Evolutionary conservation across 345 rosid species (phyloP).

Genomic region (Syzygium jambos): DNA sequence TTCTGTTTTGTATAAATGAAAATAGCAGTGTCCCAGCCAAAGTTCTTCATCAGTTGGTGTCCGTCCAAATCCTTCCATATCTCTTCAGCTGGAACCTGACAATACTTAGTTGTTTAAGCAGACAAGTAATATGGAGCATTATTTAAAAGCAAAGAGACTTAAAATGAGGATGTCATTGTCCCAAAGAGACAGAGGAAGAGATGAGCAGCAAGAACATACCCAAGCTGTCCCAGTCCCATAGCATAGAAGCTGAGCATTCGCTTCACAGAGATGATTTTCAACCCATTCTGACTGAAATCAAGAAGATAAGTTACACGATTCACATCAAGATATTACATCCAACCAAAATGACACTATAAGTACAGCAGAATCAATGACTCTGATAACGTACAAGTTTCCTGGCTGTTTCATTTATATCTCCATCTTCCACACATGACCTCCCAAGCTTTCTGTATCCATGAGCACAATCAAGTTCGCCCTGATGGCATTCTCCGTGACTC

Average conservation of each 20-base stretch:
- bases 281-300: conserved; percentile 45
- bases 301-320: background rate
- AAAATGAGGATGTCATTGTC: background rate
- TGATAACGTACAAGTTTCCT: conserved; percentile 57
- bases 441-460: conserved; percentile 53
- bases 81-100: conserved; percentile 52
- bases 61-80: conserved; percentile 47
- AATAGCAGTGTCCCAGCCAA: conserved; percentile 25
- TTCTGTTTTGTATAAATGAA: conserved; percentile 37
- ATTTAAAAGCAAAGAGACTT: background rate
- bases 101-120: background rate
- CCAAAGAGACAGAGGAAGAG: background rate
- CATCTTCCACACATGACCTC: conserved; percentile 73
- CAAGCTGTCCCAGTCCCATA: conserved; percentile 51
- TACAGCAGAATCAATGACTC: conserved; percentile 12
- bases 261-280: conserved; percentile 47
- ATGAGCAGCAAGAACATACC: conserved; percentile 32
- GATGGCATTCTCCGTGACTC: conserved; percentile 49
- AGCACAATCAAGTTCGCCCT: conserved; percentile 59
- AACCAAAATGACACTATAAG: background rate
- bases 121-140: background rate
- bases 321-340: conserved; percentile 2
- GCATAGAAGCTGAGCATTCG: conserved; percentile 56
- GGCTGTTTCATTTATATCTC: conserved; percentile 60
- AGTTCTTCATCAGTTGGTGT: conserved; percentile 22